Percentiles rank a stretch among this genome's conserved stretches.
Evolutionary conservation across 225 moss, liverwort and hornwort species (phyloP).

Genomic region (Lunularia cruciata): DNA sequence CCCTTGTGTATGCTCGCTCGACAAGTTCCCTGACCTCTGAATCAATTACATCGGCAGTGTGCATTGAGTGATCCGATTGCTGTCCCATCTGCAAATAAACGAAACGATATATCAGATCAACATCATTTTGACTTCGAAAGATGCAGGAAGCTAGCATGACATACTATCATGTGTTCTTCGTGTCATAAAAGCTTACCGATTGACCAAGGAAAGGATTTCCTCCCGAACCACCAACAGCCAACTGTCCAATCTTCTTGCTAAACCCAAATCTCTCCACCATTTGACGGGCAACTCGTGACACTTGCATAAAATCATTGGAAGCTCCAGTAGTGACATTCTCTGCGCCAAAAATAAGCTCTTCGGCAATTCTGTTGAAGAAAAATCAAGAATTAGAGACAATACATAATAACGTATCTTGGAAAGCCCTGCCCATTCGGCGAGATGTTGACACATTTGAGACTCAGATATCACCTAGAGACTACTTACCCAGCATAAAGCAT

Average conservation of each 20-base stretch:
- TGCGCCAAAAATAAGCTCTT: conserved; percentile 71
- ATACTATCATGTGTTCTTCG: background rate
- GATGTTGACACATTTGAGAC: too few relatives aligned
- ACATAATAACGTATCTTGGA: background rate
- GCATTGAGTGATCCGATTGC: conserved; percentile 75
- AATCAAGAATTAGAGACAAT: background rate
- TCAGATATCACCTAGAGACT: too few relatives aligned
- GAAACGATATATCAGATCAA: background rate
- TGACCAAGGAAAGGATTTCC: conserved; percentile 79
- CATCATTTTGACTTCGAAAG: background rate
- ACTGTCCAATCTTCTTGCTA: conserved; percentile 74
- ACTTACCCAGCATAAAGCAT: too few relatives aligned
- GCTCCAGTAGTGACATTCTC: conserved; percentile 80
- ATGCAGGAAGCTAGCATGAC: background rate
- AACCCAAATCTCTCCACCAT: conserved; percentile 88
- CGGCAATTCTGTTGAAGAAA: conserved; percentile 48
- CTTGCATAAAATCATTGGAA: conserved; percentile 86
- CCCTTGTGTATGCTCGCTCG: conserved; percentile 61
- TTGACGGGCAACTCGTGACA: conserved; percentile 70
- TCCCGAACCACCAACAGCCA: conserved; percentile 67
- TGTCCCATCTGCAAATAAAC: conserved; percentile 46
- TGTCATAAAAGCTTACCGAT: conserved; percentile 25
- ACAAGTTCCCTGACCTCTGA: conserved; percentile 66
- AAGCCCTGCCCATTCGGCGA: too few relatives aligned
- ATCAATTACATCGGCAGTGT: conserved; percentile 71